Conservation (phyloP, 106 monocot genomes). For the Amphibolis antarctica region DNA sequence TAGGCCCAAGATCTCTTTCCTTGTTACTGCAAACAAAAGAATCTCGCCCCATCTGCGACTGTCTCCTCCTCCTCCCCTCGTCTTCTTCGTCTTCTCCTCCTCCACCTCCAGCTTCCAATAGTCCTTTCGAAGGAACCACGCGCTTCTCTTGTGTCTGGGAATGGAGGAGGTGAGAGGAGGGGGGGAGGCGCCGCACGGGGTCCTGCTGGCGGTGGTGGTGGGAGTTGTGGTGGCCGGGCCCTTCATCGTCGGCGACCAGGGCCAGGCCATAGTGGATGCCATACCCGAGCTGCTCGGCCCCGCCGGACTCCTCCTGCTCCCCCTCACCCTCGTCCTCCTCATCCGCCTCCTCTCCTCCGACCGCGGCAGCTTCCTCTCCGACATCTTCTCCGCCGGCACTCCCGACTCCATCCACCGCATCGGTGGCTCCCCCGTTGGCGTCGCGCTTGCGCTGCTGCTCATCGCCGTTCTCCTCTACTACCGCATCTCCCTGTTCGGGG, state of each 20-base stretch:
- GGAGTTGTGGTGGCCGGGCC: conserved; percentile 39
- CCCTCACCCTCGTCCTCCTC: neutral
- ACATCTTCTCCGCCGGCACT: conserved; percentile 36
- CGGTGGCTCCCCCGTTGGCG: conserved; percentile 63
- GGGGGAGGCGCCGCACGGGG: conserved; percentile 29
- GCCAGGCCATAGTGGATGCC: conserved; percentile 26
- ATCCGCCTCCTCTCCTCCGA: conserved; percentile 75
- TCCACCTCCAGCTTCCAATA: neutral
- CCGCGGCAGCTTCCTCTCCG: conserved; percentile 37
- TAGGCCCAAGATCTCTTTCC: no score
- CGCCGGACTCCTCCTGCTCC: no score
- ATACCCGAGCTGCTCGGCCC: conserved; percentile 26
- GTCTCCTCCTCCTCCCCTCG: no score
- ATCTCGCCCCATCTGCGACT: no score
- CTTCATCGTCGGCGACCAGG: conserved; percentile 39
- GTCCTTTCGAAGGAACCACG: neutral
- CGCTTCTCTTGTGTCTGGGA: neutral
- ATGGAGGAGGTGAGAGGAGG: no score
- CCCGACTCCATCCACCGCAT: conserved; percentile 67
- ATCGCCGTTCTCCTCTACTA: conserved; percentile 49
- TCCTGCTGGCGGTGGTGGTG: conserved; percentile 48
- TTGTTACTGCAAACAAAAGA: no score
- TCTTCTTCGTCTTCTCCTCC: neutral
- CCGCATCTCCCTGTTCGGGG: conserved; percentile 45
- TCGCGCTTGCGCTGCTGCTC: conserved; percentile 40